Evolutionary conservation across 768 basidiomycete genomes (phyloP), one percentile per base, ranked within the genome.

Genomic region (Inosperma sp.): DNA sequence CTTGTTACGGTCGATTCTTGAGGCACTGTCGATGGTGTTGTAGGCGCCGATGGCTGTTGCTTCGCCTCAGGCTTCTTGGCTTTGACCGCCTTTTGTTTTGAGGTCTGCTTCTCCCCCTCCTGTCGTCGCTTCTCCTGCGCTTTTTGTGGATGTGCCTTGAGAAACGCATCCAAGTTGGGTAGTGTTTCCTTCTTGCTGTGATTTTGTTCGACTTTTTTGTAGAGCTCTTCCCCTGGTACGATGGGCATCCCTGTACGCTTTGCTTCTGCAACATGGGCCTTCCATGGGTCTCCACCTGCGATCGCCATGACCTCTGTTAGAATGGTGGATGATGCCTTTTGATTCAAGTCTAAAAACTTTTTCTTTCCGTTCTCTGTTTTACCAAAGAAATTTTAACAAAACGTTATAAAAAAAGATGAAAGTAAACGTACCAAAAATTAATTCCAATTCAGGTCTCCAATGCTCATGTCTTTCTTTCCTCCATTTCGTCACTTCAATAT

Each of bases 251-350:
- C 81, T 6, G 74, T 68, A 27, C 69, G 69, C 36, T 56, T 59
- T 7, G 75, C 70, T n/a, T 75, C 72, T 2, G 65, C 61, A 60
- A 79, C 81, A 72, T 79, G 79, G 49, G 71, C 64, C 48, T 70
- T 67, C 85, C 86, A 88, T 2, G 74, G 64, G 8, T 76, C 68
- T 7, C 79, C 81, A 0, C 84, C 86, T 4, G 80, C 81, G 2
- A 73, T 51, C 37, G 85, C 79, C 83, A 89, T 85, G 19, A 89
- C 71, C 55, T 89, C 84, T 54, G 78, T 73, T 23, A 83, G 67
- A 22, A 90, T 89, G 9, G 75, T 65, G 0, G 81, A 78, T 10
- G 86, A 88, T 79, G 78, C 81, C 64, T 88, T 88, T 22, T 76
- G 69, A n/a, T 80, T 68, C 64, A 89, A 72, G 60, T 80, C 68